These are phyloP conservation scores for Tolypocladium endophyticum DNA, from an alignment of 2,329 filamentous ascomycete species.

Conservation along the genomic window DNA sequence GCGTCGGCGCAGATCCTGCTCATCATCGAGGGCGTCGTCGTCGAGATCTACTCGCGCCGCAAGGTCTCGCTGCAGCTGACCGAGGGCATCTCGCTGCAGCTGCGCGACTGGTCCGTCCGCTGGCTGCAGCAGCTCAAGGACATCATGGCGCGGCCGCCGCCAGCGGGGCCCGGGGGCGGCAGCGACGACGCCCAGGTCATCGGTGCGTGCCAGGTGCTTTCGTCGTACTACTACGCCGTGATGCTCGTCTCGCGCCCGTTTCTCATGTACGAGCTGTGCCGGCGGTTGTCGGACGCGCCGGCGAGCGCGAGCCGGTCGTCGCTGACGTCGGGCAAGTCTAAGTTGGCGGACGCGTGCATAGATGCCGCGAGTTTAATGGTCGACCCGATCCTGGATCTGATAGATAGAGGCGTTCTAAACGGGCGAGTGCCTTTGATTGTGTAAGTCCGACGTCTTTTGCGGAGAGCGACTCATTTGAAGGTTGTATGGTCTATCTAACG, in stretches of 20 bases:
- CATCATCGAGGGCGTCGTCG: conserved; percentile 37
- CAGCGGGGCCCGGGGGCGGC: not conserved
- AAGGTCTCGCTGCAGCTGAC: conserved; percentile 43
- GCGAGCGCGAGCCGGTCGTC: conserved; percentile 5
- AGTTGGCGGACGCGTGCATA: conserved; percentile 43
- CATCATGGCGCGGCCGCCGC: conserved; percentile 15
- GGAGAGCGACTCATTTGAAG: not conserved
- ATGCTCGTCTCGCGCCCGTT: conserved; percentile 46
- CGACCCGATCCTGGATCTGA: conserved; percentile 33
- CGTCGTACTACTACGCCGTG: conserved; percentile 46
- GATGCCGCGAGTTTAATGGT: conserved; percentile 44
- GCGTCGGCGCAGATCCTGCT: conserved; percentile 42
- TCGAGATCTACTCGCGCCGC: conserved; percentile 40
- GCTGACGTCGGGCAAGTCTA: conserved; percentile 32
- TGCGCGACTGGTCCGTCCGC: conserved; percentile 38
- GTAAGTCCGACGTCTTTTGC: conserved; percentile 22
- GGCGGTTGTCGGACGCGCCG: conserved; percentile 27
- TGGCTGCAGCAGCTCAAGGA: conserved; percentile 37
- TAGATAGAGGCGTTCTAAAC: conserved; percentile 30
- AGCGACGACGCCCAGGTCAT: conserved; percentile 19
- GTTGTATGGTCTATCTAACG: not conserved
- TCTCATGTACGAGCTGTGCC: conserved; percentile 43
- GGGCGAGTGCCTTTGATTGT: conserved; percentile 37
- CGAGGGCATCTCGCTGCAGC: conserved; percentile 40
- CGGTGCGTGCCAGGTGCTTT: conserved; percentile 40